Percentiles rank a stretch among this genome's conserved stretches.
Evolutionary conservation across 1,284 basidiomycete genomes (phyloP).

Genomic region (Ustanciosporium gigantosporum): DNA sequence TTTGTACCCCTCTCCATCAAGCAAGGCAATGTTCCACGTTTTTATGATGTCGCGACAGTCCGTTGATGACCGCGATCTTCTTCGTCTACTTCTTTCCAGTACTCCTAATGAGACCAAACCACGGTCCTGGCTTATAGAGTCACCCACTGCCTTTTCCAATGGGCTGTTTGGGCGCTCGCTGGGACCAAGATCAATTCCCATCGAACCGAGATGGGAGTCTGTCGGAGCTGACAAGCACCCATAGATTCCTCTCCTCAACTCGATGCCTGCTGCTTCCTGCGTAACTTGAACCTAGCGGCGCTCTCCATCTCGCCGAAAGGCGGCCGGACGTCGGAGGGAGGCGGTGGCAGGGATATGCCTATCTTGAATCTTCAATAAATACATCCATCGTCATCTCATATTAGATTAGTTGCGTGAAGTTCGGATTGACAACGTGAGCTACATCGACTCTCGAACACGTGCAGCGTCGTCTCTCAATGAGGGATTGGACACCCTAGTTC

Average conservation of each 20-base stretch:
- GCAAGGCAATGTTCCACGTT: too few relatives aligned
- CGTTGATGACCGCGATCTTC: not conserved
- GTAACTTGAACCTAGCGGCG: conserved; percentile 46
- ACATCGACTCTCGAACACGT: too few relatives aligned
- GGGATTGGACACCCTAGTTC: too few relatives aligned
- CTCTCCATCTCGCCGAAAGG: conserved; percentile 36
- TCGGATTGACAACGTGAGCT: too few relatives aligned
- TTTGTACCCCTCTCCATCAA: too few relatives aligned
- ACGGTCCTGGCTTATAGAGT: conserved; percentile 50
- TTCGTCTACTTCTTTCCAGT: not conserved
- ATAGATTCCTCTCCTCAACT: not conserved
- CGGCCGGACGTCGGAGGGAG: conserved; percentile 47
- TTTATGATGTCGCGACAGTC: too few relatives aligned
- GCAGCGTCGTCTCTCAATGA: too few relatives aligned
- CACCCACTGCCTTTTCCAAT: conserved; percentile 45
- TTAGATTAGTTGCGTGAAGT: too few relatives aligned
- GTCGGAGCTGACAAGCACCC: conserved; percentile 37
- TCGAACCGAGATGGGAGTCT: conserved; percentile 1
- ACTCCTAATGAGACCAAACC: not conserved
- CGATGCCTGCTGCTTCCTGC: conserved; percentile 39
- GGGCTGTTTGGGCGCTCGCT: conserved; percentile 43
- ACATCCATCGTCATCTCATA: too few relatives aligned
- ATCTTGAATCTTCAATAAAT: too few relatives aligned
- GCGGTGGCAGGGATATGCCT: conserved; percentile 35
- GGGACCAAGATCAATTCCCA: conserved; percentile 41